Base-by-base conservation (phyloP, 139 green algal genomes). In the Penium margaritaceum region DNA sequence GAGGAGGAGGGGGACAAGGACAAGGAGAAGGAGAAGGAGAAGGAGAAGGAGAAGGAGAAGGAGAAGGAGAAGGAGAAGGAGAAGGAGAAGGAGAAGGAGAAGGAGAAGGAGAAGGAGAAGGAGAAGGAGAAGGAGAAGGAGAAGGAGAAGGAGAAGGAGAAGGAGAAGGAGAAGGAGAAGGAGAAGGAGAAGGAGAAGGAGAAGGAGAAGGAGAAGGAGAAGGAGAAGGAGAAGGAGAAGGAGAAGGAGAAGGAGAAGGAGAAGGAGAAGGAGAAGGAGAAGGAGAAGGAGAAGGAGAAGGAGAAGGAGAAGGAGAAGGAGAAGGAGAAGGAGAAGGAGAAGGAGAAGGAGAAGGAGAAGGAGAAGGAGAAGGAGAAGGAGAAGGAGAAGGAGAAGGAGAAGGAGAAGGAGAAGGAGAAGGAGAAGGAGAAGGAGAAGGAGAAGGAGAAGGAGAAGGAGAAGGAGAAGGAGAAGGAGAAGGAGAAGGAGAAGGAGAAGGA, bases 401-500 rank as follows among this genome's bases (percentile, higher is more conserved):
- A 53, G 43, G 43, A 53, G 43, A 53, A 53, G 43, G 43, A 53
- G 43, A 53, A 53, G 43, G 43, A 53, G 43, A 53, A 53, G 43
- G 43, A 53, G 43, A 53, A 53, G 43, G 43, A 53, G 43, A 53
- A 53, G 43, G 43, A 53, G 43, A 53, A 53, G 43, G 43, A 53
- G 43, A 53, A 53, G 43, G 43, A 53, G 43, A 53, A 53, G 43
- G 43, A 53, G 43, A 53, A 53, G 43, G 43, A 53, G 43, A 53
- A 53, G 43, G 43, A 53, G 43, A 53, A 53, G 43, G 43, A 53
- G 43, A 53, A 53, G 43, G 43, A 53, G 43, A 53, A 53, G 43
- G 43, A 53, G 43, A 53, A 53, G 43, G 43, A 53, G 43, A 53
- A 53, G 57, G 30, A 65, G 57, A 65, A 37, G 32, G 57, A 65